Base-by-base conservation (phyloP, 208 protist genomes). In the Trypanosoma brucei region DNA sequence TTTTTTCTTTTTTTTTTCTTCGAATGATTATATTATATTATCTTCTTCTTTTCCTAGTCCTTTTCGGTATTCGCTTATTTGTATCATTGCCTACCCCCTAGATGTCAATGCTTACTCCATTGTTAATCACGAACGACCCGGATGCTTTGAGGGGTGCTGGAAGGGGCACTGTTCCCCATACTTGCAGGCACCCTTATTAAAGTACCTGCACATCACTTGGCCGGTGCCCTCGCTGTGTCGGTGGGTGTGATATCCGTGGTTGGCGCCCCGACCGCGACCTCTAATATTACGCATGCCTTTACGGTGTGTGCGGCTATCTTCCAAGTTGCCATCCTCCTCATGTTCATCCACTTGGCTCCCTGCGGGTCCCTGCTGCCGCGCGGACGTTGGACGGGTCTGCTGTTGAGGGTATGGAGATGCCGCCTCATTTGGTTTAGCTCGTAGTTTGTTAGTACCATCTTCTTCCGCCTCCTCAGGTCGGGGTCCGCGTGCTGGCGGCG, bases 251-350 rank as follows among this genome's bases (percentile, higher is more conserved):
- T 57, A 64, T 6, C 30, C 51, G 62, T 74, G 62, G 54, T 65
- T 53, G 9, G 53, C 58, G 13, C 68, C 68, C 22, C 68, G 61
- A 38, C 68, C 68, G 31, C 68, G 68, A 44, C 61, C 62, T 56
- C 61, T 62, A 54, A 57, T 3, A 14, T 68, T 55, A 1, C 45
- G 38, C 42, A 65, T 53, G 38, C 59, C 54, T 45, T 74, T 68
- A 35, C 68, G 62, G 49, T 59, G 50, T 40, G 36, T 56, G 6
- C 66, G 45, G 22, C 4, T 35, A 11, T 61, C 66, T 33, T 72
- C 66, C 2, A 5, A 49, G 14, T 72, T 51, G 1, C 30, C 51
- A 31, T 61, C 66, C 22, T 72, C 59, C 53, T 72, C 66, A 11
- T 72, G 49, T 14, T 31, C 59, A 35, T 60, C 66, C 14, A 42